Evolutionary conservation across 2,329 filamentous ascomycete species (phyloP).

Genomic region (Furcasterigmium sp.): DNA sequence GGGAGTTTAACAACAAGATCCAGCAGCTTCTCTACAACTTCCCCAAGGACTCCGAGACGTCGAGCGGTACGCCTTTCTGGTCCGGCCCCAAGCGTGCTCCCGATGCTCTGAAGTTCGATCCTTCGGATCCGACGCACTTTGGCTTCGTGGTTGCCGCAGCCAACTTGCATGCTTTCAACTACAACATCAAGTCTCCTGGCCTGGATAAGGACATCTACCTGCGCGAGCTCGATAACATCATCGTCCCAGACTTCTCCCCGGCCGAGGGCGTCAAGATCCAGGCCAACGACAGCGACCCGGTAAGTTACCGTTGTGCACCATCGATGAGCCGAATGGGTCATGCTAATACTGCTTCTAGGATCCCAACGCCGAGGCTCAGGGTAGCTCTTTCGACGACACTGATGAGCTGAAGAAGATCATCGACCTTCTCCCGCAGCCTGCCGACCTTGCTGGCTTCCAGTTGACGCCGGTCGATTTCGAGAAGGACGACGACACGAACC

Average conservation of each 20-base stretch:
- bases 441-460: constrained; percentile 80
- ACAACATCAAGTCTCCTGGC: constrained; percentile 84
- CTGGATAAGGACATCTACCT: constrained; percentile 66
- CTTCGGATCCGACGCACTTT: constrained; percentile 79
- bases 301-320: constrained; percentile 31
- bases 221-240: constrained; percentile 83
- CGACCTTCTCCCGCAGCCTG: constrained; percentile 69
- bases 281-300: constrained; percentile 87
- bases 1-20: constrained; percentile 94
- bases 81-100: constrained; percentile 97
- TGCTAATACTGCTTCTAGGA: constrained; percentile 45
- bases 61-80: constrained; percentile 90
- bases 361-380: constrained; percentile 63
- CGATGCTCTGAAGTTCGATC: constrained; percentile 83
- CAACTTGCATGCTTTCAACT: constrained; percentile 96
- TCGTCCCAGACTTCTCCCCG: constrained; percentile 90
- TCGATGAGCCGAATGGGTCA: not conserved
- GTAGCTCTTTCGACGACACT: constrained; percentile 59
- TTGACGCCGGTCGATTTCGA: constrained; percentile 92
- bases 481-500: constrained; percentile 96
- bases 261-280: constrained; percentile 93
- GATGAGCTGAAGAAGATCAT: constrained; percentile 71
- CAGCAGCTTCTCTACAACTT: constrained; percentile 96
- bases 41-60: constrained; percentile 87
- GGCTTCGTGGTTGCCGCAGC: constrained; percentile 83